Percentiles rank a stretch among this genome's conserved stretches.
These are phyloP conservation scores for Colletotrichum musae DNA, from an alignment of 2,329 filamentous ascomycete genomes.

Conservation along the genomic window DNA sequence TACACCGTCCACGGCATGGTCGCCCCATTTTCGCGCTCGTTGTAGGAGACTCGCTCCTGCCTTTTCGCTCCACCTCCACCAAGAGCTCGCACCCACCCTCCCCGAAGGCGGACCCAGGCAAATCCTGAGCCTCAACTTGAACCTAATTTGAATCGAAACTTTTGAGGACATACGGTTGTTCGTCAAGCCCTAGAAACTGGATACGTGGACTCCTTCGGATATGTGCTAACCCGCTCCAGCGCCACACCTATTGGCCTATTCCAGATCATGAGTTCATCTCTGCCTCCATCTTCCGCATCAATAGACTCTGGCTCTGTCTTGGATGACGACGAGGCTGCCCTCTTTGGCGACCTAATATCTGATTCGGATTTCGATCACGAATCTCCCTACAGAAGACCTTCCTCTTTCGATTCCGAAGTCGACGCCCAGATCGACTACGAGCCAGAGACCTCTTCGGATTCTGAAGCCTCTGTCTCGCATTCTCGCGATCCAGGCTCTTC, in stretches of 20 bases:
- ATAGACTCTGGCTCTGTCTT: slow-evolving; percentile 7
- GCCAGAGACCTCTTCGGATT: slow-evolving; percentile 3
- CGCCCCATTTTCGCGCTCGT: slow-evolving; percentile 10
- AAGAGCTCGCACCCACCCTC: not conserved
- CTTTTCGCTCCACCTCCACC: slow-evolving; percentile 19
- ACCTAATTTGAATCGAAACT: slow-evolving; percentile 9
- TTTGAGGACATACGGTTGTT: slow-evolving; percentile 26
- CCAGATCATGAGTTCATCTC: slow-evolving; percentile 38
- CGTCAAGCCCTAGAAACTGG: slow-evolving; percentile 15
- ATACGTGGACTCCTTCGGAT: too few relatives aligned
- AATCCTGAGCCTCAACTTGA: not conserved
- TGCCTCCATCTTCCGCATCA: slow-evolving; percentile 13
- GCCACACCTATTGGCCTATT: slow-evolving; percentile 32
- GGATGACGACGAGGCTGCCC: slow-evolving; percentile 8
- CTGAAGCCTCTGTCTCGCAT: not conserved
- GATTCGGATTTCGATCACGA: not conserved
- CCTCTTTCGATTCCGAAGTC: slow-evolving; percentile 28
- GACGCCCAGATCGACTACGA: slow-evolving; percentile 31
- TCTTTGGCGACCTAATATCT: slow-evolving; percentile 3
- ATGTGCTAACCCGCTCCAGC: slow-evolving; percentile 2
- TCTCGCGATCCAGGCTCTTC: slow-evolving; percentile 11
- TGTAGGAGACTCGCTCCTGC: slow-evolving; percentile 37
- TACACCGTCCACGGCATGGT: slow-evolving; percentile 27
- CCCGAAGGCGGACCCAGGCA: not conserved
- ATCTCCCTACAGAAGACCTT: slow-evolving; percentile 15